These are phyloP conservation scores for Buxus sempervirens DNA, from an alignment of 164 flowering plant species.

Conservation along the genomic window DNA sequence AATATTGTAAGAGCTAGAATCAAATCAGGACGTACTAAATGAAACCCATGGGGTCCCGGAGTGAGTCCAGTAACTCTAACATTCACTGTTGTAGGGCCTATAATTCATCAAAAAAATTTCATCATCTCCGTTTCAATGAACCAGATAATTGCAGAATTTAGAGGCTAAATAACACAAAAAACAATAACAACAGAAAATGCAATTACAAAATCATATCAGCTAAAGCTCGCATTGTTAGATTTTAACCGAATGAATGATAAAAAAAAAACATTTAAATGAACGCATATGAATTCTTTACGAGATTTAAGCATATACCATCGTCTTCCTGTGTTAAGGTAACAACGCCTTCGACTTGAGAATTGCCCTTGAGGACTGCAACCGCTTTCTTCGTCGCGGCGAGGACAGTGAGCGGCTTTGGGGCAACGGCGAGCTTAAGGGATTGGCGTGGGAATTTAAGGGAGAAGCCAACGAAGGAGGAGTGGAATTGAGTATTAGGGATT, in stretches of 20 bases:
- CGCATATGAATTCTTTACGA: too few relatives aligned
- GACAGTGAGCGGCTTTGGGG: slow-evolving; percentile 36
- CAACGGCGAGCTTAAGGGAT: slow-evolving; percentile 15
- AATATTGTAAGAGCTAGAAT: neutral
- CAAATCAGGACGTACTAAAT: slow-evolving; percentile 51
- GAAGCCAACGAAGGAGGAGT: slow-evolving; percentile 39
- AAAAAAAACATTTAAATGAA: neutral
- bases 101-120: neutral
- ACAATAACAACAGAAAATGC: slow-evolving; percentile 2
- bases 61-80: slow-evolving; percentile 46
- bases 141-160: neutral
- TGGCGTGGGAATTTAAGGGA: slow-evolving; percentile 28
- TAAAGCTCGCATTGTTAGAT: neutral
- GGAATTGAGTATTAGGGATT: slow-evolving; percentile 22
- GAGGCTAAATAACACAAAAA: neutral
- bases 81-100: slow-evolving; percentile 86
- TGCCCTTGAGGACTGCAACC: slow-evolving; percentile 85
- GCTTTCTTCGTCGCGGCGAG: slow-evolving; percentile 76
- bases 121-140: neutral
- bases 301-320: slow-evolving; percentile 38
- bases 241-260: neutral
- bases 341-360: slow-evolving; percentile 69
- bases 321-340: slow-evolving; percentile 76
- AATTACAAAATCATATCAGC: neutral
- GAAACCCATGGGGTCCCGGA: slow-evolving; percentile 87